phyloP scores from a whole-genome alignment of 768 basidiomycete species.

The Tephrocybe sp. region DNA sequence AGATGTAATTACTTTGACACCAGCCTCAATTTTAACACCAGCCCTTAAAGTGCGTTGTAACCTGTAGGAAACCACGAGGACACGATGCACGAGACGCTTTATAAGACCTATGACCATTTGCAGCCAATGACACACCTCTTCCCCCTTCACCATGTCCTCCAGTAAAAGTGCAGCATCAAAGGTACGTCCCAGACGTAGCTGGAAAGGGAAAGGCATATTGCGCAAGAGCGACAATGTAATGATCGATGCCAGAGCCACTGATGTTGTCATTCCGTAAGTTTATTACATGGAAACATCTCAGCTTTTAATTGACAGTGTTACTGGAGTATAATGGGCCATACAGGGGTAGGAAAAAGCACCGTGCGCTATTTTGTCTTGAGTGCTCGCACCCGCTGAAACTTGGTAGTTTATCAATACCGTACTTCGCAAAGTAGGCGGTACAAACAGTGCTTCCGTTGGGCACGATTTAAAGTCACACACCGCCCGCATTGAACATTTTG shows the following conservation, averaged over 20 bases:
- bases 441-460: slow-evolving; percentile 27
- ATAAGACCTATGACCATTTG: neutral
- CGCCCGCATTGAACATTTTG: slow-evolving; percentile 22
- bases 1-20: too few relatives aligned
- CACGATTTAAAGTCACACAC: slow-evolving; percentile 35
- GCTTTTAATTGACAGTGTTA: neutral
- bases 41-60: too few relatives aligned
- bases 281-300: neutral
- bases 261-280: slow-evolving; percentile 9
- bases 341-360: slow-evolving; percentile 22
- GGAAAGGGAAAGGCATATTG: slow-evolving; percentile 5
- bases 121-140: neutral
- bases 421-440: slow-evolving; percentile 8
- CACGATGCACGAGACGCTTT: neutral
- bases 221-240: slow-evolving; percentile 4
- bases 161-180: neutral
- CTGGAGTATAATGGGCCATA: slow-evolving; percentile 22
- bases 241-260: slow-evolving; percentile 2
- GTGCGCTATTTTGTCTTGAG: slow-evolving; percentile 5
- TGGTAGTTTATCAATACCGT: slow-evolving; percentile 36
- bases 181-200: neutral
- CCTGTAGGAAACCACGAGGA: neutral
- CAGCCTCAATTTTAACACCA: too few relatives aligned
- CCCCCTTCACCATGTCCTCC: neutral
- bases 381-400: neutral